A percentile compares a stretch with the other conserved stretches of the same genome.
phyloP scores from a whole-genome alignment of 2,329 filamentous ascomycete species.

The Immersiporthe knoxdaviesiana region DNA sequence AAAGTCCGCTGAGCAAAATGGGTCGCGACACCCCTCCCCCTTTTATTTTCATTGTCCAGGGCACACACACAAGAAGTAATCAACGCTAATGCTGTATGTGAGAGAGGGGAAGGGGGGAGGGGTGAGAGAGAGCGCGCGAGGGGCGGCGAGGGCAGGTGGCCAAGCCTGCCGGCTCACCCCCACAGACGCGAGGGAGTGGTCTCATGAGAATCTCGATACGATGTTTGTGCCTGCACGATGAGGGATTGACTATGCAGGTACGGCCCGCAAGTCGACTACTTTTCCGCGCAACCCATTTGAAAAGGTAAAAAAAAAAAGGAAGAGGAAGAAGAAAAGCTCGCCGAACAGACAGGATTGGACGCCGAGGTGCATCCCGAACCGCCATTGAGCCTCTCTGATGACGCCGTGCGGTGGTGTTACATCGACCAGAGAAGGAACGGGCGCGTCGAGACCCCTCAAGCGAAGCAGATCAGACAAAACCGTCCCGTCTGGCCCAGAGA shows the following conservation, averaged over 20 bases:
- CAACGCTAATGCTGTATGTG: neutral
- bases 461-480: neutral
- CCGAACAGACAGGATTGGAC: slow-evolving; percentile 10
- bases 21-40: neutral
- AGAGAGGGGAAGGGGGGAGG: too few relatives aligned
- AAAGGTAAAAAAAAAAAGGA: too few relatives aligned
- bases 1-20: neutral
- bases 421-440: neutral
- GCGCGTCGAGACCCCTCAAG: neutral
- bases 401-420: slow-evolving; percentile 7
- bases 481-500: neutral
- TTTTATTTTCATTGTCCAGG: neutral
- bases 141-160: neutral
- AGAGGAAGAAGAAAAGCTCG: neutral
- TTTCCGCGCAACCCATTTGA: neutral
- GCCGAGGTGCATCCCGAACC: slow-evolving; percentile 9
- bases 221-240: slow-evolving; percentile 9
- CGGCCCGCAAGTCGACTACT: slow-evolving; percentile 7
- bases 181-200: slow-evolving; percentile 18
- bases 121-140: neutral
- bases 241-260: slow-evolving; percentile 6
- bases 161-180: neutral
- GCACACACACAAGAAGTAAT: neutral
- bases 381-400: slow-evolving; percentile 3
- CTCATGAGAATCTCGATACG: slow-evolving; percentile 12